phyloP scores from a whole-genome alignment of 1,284 basidiomycete species.

The Cutaneotrichosporon dermatis region DNA sequence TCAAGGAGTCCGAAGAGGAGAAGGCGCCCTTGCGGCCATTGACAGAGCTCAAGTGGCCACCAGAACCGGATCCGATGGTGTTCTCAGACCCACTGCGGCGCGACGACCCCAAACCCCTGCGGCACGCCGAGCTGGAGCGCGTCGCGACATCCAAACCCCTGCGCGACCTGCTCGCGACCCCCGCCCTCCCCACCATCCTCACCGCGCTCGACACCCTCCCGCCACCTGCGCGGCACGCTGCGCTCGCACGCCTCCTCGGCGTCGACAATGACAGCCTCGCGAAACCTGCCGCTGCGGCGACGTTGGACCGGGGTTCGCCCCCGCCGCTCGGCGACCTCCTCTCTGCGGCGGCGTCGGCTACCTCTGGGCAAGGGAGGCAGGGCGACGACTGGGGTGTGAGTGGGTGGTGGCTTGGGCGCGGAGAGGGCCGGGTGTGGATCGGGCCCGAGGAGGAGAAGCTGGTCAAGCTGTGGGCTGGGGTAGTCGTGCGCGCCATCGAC shows the following conservation, averaged over 20 bases:
- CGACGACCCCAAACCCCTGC: constrained; percentile 46
- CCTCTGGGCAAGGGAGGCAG: constrained; percentile 2
- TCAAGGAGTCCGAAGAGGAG: not conserved
- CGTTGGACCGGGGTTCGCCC: constrained; percentile 31
- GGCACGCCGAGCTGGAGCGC: constrained; percentile 40
- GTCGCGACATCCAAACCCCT: constrained; percentile 40
- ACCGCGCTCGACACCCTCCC: constrained; percentile 31
- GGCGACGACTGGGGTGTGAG: constrained; percentile 11
- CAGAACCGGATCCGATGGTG: constrained; percentile 40
- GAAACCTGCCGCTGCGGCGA: constrained; percentile 21
- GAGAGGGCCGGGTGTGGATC: constrained; percentile 35
- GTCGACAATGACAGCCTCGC: constrained; percentile 33
- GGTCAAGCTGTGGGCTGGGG: constrained; percentile 35
- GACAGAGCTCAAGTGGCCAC: constrained; percentile 41
- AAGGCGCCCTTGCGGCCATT: constrained; percentile 21
- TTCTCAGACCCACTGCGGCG: constrained; percentile 42
- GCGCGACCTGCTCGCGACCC: constrained; percentile 31
- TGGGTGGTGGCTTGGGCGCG: constrained; percentile 37
- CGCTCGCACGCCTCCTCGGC: constrained; percentile 33
- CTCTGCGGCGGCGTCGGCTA: not conserved
- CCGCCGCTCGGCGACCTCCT: constrained; percentile 39
- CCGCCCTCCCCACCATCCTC: constrained; percentile 33
- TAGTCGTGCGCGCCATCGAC: constrained; percentile 37
- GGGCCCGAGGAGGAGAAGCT: constrained; percentile 36
- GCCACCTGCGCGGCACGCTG: constrained; percentile 18